phyloP scores from a whole-genome alignment of 2,329 filamentous ascomycete genomes.

The Nectriaceae sp. region DNA sequence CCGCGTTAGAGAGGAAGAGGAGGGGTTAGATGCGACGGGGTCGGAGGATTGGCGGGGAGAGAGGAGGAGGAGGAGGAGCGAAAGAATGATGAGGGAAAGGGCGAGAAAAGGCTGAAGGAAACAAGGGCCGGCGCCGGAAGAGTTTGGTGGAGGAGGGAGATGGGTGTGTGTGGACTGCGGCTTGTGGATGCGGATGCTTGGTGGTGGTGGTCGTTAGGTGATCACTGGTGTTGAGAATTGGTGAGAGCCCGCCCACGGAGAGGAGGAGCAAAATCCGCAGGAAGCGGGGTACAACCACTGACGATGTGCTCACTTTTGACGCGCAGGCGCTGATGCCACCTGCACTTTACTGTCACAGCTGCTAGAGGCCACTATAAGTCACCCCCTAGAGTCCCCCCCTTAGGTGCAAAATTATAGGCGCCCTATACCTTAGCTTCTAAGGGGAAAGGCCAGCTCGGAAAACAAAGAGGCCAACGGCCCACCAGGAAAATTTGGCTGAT shows the following conservation, averaged over 20 bases:
- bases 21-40: constrained; percentile 4
- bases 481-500: too few relatives aligned
- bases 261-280: constrained; percentile 8
- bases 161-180: constrained; percentile 7
- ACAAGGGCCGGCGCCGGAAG: constrained; percentile 19
- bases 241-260: neutral
- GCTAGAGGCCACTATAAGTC: too few relatives aligned
- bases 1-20: constrained; percentile 12
- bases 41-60: constrained; percentile 3
- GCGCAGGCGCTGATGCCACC: too few relatives aligned
- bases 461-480: too few relatives aligned
- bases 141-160: constrained; percentile 17
- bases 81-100: constrained; percentile 17
- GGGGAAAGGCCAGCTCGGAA: too few relatives aligned
- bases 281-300: constrained; percentile 14
- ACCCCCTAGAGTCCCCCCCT: too few relatives aligned
- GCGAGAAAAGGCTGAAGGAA: constrained; percentile 15
- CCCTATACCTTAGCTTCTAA: too few relatives aligned
- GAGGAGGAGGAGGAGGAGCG: constrained; percentile 8
- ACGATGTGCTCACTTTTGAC: too few relatives aligned
- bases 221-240: constrained; percentile 3
- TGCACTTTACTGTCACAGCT: too few relatives aligned
- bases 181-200: constrained; percentile 9
- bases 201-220: constrained; percentile 4
- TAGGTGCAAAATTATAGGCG: too few relatives aligned